Percentiles rank a stretch among this genome's conserved stretches.
Conservation (phyloP, 2,329 filamentous ascomycete species). For the Paraconiothyrium sp. region DNA sequence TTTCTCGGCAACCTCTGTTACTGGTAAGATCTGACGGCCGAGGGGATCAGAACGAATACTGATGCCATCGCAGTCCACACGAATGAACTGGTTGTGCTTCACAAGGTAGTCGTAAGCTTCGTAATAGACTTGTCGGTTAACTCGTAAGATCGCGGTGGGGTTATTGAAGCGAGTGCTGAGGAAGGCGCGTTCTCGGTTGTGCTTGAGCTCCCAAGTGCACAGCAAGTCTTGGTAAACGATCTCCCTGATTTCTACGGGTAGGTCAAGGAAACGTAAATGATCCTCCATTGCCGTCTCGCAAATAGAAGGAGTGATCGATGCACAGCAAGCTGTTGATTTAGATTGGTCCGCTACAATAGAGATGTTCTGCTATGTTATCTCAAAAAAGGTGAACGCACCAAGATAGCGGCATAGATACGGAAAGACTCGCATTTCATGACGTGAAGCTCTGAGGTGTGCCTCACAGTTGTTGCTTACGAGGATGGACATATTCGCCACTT, state of each 20-base stretch:
- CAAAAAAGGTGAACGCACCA: background rate
- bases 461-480: background rate
- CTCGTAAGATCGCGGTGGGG: slow-evolving; percentile 33
- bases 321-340: background rate
- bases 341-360: background rate
- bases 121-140: slow-evolving; percentile 39
- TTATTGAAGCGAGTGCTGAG: slow-evolving; percentile 30
- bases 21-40: slow-evolving; percentile 30
- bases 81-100: slow-evolving; percentile 34
- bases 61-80: slow-evolving; percentile 36
- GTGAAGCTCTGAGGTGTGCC: background rate
- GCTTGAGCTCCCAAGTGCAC: slow-evolving; percentile 36
- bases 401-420: background rate
- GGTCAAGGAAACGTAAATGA: slow-evolving; percentile 38
- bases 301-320: background rate
- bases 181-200: slow-evolving; percentile 30
- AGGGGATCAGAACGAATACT: slow-evolving; percentile 32
- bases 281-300: slow-evolving; percentile 6
- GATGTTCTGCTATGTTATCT: background rate
- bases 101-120: slow-evolving; percentile 36
- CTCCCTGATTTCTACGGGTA: slow-evolving; percentile 39
- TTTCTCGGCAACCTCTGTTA: slow-evolving; percentile 28
- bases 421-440: background rate
- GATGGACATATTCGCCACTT: background rate
- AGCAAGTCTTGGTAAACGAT: slow-evolving; percentile 37